Evolutionary conservation across 805 yeast species (phyloP).

Genomic region (Zygotorulaspora chibaensis): DNA sequence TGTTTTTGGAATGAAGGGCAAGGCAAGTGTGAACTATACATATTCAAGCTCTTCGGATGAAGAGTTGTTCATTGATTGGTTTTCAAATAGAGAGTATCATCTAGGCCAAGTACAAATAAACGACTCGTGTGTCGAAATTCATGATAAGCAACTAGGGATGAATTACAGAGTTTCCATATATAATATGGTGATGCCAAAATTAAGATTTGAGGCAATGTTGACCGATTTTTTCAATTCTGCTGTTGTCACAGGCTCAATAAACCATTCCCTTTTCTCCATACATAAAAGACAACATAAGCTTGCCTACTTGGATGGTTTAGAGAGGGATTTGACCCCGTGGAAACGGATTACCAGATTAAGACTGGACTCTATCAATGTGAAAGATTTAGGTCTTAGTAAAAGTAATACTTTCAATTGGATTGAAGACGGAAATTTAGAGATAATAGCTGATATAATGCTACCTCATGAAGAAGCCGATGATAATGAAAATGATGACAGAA

Average conservation of each 20-base stretch:
- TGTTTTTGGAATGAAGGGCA: constrained; percentile 79
- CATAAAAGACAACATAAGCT: constrained; percentile 66
- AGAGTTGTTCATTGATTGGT: constrained; percentile 30
- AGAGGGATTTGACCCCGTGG: constrained; percentile 42
- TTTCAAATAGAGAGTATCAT: constrained; percentile 38
- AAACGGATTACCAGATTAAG: constrained; percentile 47
- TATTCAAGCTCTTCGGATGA: constrained; percentile 38
- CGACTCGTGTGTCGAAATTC: constrained; percentile 29
- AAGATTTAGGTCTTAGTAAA: constrained; percentile 35
- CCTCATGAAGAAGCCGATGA: constrained; percentile 45
- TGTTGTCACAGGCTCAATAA: constrained; percentile 68
- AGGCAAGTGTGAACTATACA: constrained; percentile 46
- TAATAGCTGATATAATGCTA: constrained; percentile 67
- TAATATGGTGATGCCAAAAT: constrained; percentile 58
- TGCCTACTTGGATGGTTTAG: constrained; percentile 41
- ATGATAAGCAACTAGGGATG: constrained; percentile 20
- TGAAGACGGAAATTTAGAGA: constrained; percentile 62
- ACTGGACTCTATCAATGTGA: constrained; percentile 38
- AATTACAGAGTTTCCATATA: constrained; percentile 49
- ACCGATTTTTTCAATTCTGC: constrained; percentile 67
- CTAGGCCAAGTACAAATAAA: constrained; percentile 40
- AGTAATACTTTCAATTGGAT: constrained; percentile 62
- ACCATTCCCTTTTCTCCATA: constrained; percentile 69
- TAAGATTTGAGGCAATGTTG: constrained; percentile 54
- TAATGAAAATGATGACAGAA: constrained; percentile 11